A percentile compares a stretch with the other conserved stretches of the same genome.
These are phyloP conservation scores for Penstemon davidsonii DNA, from an alignment of 257 asterid species.

Conservation along the genomic window DNA sequence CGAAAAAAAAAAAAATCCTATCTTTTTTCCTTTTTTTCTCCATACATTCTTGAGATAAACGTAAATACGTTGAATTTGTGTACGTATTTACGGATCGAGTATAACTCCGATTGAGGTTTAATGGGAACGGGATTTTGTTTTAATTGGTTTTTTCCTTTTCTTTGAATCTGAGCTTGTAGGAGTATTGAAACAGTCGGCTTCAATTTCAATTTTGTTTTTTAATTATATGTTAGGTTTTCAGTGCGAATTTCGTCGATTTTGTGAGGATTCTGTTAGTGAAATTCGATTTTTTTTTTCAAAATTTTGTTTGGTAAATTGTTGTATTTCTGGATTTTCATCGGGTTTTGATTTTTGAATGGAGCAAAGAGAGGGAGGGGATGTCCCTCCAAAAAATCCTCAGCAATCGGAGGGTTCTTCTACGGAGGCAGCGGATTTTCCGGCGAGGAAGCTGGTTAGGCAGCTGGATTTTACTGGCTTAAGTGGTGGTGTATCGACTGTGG, in stretches of 20 bases:
- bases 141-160: slow-evolving; percentile 24
- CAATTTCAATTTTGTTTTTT: slow-evolving; percentile 17
- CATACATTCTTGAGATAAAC: slow-evolving; percentile 16
- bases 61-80: slow-evolving; percentile 22
- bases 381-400: slow-evolving; percentile 57
- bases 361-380: slow-evolving; percentile 69
- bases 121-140: slow-evolving; percentile 27
- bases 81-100: slow-evolving; percentile 27
- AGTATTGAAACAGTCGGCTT: slow-evolving; percentile 20
- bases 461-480: slow-evolving; percentile 79
- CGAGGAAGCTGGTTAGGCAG: slow-evolving; percentile 94
- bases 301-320: slow-evolving; percentile 32
- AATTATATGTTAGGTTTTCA: slow-evolving; percentile 12
- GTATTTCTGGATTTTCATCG: slow-evolving; percentile 18
- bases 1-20: slow-evolving; percentile 30
- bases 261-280: slow-evolving; percentile 22
- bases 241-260: slow-evolving; percentile 10
- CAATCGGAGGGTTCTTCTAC: slow-evolving; percentile 55
- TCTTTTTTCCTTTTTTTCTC: slow-evolving; percentile 26
- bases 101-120: slow-evolving; percentile 31
- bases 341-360: slow-evolving; percentile 53
- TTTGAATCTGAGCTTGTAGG: slow-evolving; percentile 58
- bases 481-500: slow-evolving; percentile 41
- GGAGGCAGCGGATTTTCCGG: slow-evolving; percentile 61
- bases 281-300: slow-evolving; percentile 25